A percentile compares a stretch with the other conserved stretches of the same genome.
Evolutionary conservation across 371 early-diverging fungal species (phyloP).

Genomic region (Rhizopus microsporus): DNA sequence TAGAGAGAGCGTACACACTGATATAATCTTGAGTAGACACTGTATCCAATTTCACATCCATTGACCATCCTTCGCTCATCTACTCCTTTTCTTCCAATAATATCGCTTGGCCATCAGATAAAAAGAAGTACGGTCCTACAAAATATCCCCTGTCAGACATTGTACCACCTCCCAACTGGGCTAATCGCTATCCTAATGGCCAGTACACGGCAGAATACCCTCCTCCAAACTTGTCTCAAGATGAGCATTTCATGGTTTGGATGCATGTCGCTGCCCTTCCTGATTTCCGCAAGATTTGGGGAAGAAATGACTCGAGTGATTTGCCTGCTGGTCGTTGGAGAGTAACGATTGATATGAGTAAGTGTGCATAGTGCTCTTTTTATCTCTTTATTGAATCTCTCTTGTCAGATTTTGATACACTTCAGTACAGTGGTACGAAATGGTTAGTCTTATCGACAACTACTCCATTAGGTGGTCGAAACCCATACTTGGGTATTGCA

Average conservation of each 20-base stretch:
- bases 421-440: constrained; percentile 88
- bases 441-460: constrained; percentile 90
- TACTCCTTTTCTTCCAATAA: constrained; percentile 63
- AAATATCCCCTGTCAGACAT: constrained; percentile 52
- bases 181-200: constrained; percentile 58
- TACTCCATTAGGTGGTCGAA: constrained; percentile 92
- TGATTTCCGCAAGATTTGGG: constrained; percentile 96
- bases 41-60: constrained; percentile 19
- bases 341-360: constrained; percentile 69
- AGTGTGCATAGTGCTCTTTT: constrained; percentile 16
- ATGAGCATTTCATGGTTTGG: constrained; percentile 98
- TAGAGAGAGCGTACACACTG: neutral
- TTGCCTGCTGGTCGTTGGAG: constrained; percentile 67
- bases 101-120: constrained; percentile 90
- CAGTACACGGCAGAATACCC: constrained; percentile 53
- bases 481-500: constrained; percentile 92
- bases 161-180: constrained; percentile 82
- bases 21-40: constrained; percentile 16
- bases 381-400: neutral
- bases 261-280: constrained; percentile 97
- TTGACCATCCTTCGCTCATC: constrained; percentile 14
- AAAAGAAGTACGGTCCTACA: constrained; percentile 63
- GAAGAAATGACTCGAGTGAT: constrained; percentile 61
- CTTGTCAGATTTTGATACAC: constrained; percentile 75
- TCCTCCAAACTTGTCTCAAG: constrained; percentile 71